Percentiles rank a stretch among this genome's conserved stretches.
Conservation (phyloP, 2,329 filamentous ascomycete species). For the Aspergillus neoniger region DNA sequence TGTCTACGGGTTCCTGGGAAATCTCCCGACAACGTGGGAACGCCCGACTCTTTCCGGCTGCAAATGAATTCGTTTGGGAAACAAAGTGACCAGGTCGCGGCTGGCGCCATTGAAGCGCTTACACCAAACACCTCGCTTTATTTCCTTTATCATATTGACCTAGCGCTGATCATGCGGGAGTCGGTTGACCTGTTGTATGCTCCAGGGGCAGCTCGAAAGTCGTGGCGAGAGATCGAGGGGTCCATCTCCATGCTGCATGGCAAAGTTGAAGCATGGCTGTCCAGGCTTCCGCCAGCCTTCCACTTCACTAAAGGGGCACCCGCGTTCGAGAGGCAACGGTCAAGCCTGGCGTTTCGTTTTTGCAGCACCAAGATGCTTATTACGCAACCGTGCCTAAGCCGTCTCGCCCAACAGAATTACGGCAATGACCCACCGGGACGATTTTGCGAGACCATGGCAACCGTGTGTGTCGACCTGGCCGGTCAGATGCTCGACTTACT, state of each 20-base stretch:
- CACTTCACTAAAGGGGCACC: constrained; percentile 33
- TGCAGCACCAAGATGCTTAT: constrained; percentile 48
- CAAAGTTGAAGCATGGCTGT: constrained; percentile 42
- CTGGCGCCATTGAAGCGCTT: constrained; percentile 31
- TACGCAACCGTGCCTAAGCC: constrained; percentile 47
- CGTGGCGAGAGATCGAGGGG: constrained; percentile 41
- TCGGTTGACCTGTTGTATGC: constrained; percentile 43
- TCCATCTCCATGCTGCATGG: constrained; percentile 38
- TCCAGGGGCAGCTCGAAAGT: constrained; percentile 36
- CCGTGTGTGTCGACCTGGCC: constrained; percentile 40
- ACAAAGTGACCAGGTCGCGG: constrained; percentile 25
- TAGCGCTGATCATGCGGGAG: constrained; percentile 38
- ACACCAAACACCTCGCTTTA: constrained; percentile 41
- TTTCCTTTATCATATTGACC: constrained; percentile 43
- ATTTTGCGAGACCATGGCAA: constrained; percentile 38
- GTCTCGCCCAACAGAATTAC: constrained; percentile 33
- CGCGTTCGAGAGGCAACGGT: constrained; percentile 35
- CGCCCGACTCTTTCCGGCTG: constrained; percentile 18
- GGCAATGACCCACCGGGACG: constrained; percentile 27
- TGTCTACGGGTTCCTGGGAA: constrained; percentile 21
- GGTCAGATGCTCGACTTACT: constrained; percentile 38
- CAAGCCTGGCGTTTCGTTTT: constrained; percentile 43
- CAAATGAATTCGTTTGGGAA: constrained; percentile 15
- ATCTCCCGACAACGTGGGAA: constrained; percentile 8
- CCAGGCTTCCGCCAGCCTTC: constrained; percentile 40